Percentiles rank a stretch among this genome's conserved stretches.
Evolutionary conservation across 1,284 basidiomycete genomes (phyloP).

Genomic region (Waitea zeae): DNA sequence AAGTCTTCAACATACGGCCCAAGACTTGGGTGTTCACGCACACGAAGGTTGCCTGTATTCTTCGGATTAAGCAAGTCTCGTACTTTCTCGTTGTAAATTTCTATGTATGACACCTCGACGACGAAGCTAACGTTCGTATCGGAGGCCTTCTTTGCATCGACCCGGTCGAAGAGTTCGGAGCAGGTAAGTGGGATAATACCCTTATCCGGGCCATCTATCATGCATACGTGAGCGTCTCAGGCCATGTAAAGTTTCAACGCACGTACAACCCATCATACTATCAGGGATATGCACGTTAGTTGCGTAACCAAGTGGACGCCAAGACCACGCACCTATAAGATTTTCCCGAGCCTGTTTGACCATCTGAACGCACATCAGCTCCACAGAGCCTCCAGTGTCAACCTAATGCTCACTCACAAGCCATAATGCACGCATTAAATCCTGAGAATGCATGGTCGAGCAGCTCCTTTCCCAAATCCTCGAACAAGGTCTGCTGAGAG

Average conservation of each 20-base stretch:
- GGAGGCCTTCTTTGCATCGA: slow-evolving; percentile 42
- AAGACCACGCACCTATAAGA: slow-evolving; percentile 55
- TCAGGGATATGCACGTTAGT: slow-evolving; percentile 7
- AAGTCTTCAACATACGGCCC: slow-evolving; percentile 97
- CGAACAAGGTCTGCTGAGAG: slow-evolving; percentile 85
- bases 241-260: background rate
- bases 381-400: background rate
- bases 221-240: slow-evolving; percentile 7
- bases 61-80: slow-evolving; percentile 94
- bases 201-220: slow-evolving; percentile 81
- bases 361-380: slow-evolving; percentile 4
- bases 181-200: slow-evolving; percentile 96
- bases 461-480: slow-evolving; percentile 88
- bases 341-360: slow-evolving; percentile 61
- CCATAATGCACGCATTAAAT: slow-evolving; percentile 96
- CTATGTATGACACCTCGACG: slow-evolving; percentile 96
- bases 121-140: slow-evolving; percentile 69
- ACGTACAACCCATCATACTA: slow-evolving; percentile 98
- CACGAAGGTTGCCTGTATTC: slow-evolving; percentile 90
- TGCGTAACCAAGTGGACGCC: background rate
- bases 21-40: slow-evolving; percentile 88
- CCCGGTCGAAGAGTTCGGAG: slow-evolving; percentile 79
- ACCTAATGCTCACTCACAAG: slow-evolving; percentile 50
- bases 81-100: slow-evolving; percentile 40
- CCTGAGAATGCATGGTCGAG: slow-evolving; percentile 92